Conservation (phyloP, 1,284 basidiomycete species). For the Rhodotorula sp. region DNA sequence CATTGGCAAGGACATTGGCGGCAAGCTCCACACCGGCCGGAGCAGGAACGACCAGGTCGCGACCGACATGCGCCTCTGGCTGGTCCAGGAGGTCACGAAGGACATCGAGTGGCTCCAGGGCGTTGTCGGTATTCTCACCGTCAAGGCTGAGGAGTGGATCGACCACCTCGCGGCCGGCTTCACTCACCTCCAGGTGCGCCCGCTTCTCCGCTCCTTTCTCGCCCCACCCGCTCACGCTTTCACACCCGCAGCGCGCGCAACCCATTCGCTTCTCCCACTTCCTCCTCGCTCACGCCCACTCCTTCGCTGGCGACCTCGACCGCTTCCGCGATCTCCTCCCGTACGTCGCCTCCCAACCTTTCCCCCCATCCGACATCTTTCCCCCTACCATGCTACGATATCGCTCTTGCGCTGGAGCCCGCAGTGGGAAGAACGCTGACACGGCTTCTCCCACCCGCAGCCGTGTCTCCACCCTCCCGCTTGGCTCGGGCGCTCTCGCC, state of each 20-base stretch:
- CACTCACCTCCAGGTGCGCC: slow-evolving; percentile 85
- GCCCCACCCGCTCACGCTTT: not conserved
- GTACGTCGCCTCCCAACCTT: not conserved
- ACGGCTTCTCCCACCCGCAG: slow-evolving; percentile 47
- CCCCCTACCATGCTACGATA: no score
- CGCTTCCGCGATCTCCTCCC: slow-evolving; percentile 78
- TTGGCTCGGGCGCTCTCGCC: slow-evolving; percentile 91
- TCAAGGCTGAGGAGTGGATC: slow-evolving; percentile 87
- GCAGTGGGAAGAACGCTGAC: no score
- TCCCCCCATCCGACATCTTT: not conserved
- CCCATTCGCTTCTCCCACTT: slow-evolving; percentile 98
- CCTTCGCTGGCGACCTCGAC: slow-evolving; percentile 83
- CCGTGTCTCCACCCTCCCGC: slow-evolving; percentile 86
- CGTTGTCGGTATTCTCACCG: slow-evolving; percentile 82
- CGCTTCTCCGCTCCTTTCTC: no score
- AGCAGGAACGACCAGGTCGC: slow-evolving; percentile 97
- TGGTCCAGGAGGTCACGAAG: slow-evolving; percentile 74
- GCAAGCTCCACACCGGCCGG: slow-evolving; percentile 93
- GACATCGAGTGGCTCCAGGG: slow-evolving; percentile 74
- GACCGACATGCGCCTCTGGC: slow-evolving; percentile 96
- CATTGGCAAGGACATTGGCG: slow-evolving; percentile 79
- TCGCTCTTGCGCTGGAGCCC: no score
- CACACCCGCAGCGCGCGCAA: slow-evolving; percentile 73
- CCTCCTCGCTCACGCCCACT: slow-evolving; percentile 90
- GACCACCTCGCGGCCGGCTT: slow-evolving; percentile 92